Base-by-base conservation (phyloP, 768 basidiomycete species). In the Hydnum rufescens region DNA sequence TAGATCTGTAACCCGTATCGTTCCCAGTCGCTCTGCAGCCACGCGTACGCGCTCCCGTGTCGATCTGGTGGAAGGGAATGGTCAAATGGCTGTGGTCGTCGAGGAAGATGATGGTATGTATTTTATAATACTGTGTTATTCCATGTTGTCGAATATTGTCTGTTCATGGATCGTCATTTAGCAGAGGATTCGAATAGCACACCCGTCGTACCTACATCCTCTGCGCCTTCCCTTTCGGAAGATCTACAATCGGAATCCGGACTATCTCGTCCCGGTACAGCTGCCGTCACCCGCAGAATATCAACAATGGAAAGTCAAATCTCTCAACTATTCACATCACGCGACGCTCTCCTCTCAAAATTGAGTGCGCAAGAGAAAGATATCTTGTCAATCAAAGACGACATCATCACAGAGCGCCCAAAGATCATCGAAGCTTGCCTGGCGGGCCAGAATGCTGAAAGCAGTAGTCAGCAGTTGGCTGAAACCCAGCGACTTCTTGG, bases 41-140 rank as follows among this genome's bases (percentile, higher is more conserved):
- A 8, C 34, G 8, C 13, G 44, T 18, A 50, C 13, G 13, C 49
- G 31, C 18, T 50, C 49, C 26, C 23, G 31, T 16, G 28, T 32
- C 5, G 30, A 32, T 50, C 13, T 47, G 26, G 44, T 13, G 13
- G 44, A 50, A 32, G 49, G 16, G 28, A 8, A 28, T 30, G 23
- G 26, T 31, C 49, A 31, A 30, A 50, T 47, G 44, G 31, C 6
- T 5, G 49, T 34, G 6, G 49, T 32, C 18, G 30, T 30, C 6
- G 49, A 50, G 28, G 49, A 30, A 34, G 49, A 50, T 5, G 28
- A 16, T 31, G 29, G 49, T 50, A 28, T 30, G 49, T 32, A 50
- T 32, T 31, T 16, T 16, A 29, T 34, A 25, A 32, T 18, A 30
- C 23, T 32, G 16, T 31, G 13, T 26, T 32, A 6, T 16, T 8